A percentile compares a stretch with the other conserved stretches of the same genome.
Evolutionary conservation across 352 stramenopile species (phyloP).

Genomic region (Pythium angustatum): DNA sequence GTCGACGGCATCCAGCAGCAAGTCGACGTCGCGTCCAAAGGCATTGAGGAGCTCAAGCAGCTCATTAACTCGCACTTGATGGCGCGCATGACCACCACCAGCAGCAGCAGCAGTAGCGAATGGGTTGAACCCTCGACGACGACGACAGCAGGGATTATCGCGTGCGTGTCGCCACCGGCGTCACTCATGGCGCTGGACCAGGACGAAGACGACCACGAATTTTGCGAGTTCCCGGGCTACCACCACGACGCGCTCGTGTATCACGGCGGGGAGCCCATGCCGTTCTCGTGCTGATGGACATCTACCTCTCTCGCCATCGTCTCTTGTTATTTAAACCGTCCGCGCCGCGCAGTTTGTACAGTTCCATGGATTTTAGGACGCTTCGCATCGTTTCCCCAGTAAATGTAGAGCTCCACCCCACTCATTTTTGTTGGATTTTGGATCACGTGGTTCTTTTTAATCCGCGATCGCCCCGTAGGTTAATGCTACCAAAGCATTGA

Average conservation of each 20-base stretch:
- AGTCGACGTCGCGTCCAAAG: conserved; percentile 28
- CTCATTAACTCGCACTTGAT: conserved; percentile 28
- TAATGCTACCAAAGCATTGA: too few species aligned
- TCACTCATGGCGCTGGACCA: conserved; percentile 20
- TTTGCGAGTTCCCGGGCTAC: conserved; percentile 10
- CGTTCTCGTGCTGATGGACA: conserved; percentile 17
- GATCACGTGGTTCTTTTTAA: too few species aligned
- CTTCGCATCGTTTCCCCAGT: too few species aligned
- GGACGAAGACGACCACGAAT: conserved; percentile 12
- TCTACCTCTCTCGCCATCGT: not conserved
- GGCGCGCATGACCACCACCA: not conserved
- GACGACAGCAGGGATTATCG: not conserved
- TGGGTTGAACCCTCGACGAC: not conserved
- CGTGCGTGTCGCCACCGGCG: conserved; percentile 23
- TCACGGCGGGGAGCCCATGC: conserved; percentile 18
- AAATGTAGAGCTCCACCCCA: too few species aligned
- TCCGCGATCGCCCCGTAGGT: too few species aligned
- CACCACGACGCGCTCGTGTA: conserved; percentile 7
- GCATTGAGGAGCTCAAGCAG: conserved; percentile 33
- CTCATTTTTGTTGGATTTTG: too few species aligned
- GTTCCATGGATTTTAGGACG: not conserved
- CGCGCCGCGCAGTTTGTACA: conserved; percentile 1
- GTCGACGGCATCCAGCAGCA: conserved; percentile 34
- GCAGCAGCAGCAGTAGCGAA: too few species aligned
- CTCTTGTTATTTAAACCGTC: conserved; percentile 20